Evolutionary conservation across 805 yeast species (phyloP).

Genomic region (Cyberlindnera americana): DNA sequence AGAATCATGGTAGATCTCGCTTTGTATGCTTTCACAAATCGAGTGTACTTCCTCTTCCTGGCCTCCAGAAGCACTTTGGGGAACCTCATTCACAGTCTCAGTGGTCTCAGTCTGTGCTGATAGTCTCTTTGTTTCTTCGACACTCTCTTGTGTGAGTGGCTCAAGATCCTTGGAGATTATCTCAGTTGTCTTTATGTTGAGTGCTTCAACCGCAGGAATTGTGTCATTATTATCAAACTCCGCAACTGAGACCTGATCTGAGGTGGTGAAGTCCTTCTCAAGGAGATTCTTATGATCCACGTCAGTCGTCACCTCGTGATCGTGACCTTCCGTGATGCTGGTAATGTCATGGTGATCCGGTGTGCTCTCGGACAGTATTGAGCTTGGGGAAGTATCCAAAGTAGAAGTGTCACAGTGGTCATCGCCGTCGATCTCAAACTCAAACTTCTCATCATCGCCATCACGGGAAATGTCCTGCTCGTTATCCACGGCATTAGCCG

Average conservation of each 20-base stretch:
- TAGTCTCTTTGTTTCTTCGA: too few relatives aligned
- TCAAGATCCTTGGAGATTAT: too few relatives aligned
- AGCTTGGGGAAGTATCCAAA: constrained; percentile 15
- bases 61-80: too few relatives aligned
- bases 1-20: constrained; percentile 7
- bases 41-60: too few relatives aligned
- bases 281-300: constrained; percentile 1
- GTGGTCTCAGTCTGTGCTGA: too few relatives aligned
- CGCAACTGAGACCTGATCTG: constrained; percentile 2
- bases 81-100: too few relatives aligned
- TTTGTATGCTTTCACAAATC: background rate
- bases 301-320: background rate
- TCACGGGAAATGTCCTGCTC: constrained; percentile 6
- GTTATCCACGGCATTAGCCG: constrained; percentile 3
- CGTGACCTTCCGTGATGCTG: constrained; percentile 4
- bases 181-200: too few relatives aligned
- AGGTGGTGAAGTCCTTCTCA: background rate
- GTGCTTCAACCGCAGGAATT: too few relatives aligned
- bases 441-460: constrained; percentile 20
- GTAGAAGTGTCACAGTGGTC: constrained; percentile 14
- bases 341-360: constrained; percentile 6
- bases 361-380: constrained; percentile 20
- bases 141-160: too few relatives aligned
- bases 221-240: too few relatives aligned
- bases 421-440: constrained; percentile 12